Evolutionary conservation across 192 early-diverging fungal species (phyloP).

Genomic region (Coemansia sp.): DNA sequence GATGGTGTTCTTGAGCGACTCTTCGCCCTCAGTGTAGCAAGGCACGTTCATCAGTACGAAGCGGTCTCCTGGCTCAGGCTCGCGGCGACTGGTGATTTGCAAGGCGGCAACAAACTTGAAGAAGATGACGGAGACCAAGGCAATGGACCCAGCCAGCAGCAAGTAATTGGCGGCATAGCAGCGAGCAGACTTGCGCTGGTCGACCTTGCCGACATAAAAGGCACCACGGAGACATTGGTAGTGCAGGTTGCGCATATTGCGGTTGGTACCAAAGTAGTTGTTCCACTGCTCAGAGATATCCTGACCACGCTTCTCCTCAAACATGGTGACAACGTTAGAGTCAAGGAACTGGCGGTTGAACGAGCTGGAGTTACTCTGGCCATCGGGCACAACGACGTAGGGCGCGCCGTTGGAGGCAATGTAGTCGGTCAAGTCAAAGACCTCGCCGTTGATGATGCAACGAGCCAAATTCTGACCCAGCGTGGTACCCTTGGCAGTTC

Average conservation of each 20-base stretch:
- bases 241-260: conserved; percentile 52
- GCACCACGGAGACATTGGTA: conserved; percentile 78
- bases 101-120: conserved; percentile 96
- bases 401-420: conserved; percentile 53
- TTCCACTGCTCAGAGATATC: conserved; percentile 68
- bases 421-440: conserved; percentile 75
- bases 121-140: conserved; percentile 83
- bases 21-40: conserved; percentile 98
- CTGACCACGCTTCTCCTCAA: conserved; percentile 61
- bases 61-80: conserved; percentile 81
- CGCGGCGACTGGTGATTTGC: conserved; percentile 72
- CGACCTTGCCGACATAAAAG: conserved; percentile 86
- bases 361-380: conserved; percentile 42
- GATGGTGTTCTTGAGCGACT: conserved; percentile 87
- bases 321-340: conserved; percentile 60
- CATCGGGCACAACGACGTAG: conserved; percentile 46
- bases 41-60: conserved; percentile 94
- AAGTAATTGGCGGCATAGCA: conserved; percentile 86
- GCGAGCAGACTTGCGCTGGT: conserved; percentile 74
- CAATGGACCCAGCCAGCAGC: conserved; percentile 75
- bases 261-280: conserved; percentile 52
- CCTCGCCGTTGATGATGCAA: conserved; percentile 68
- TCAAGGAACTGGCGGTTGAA: conserved; percentile 62
- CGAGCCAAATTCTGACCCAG: conserved; percentile 48
- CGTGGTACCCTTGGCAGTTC: conserved; percentile 39